phyloP scores from a whole-genome alignment of 1,284 basidiomycete species.

The Veloboletus limbatus region DNA sequence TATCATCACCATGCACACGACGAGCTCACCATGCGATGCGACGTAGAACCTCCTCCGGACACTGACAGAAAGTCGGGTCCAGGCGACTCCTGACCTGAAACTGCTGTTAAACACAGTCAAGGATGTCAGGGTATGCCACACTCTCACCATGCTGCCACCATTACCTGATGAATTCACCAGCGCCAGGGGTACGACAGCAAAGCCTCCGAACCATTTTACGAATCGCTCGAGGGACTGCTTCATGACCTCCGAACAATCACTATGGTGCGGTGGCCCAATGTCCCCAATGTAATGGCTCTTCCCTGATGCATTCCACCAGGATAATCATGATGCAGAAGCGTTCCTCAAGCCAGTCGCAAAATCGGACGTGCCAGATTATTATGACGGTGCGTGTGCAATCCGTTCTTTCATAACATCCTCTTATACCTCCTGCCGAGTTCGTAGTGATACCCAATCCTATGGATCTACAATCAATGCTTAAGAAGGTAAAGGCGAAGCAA shows the following conservation, averaged over 20 bases:
- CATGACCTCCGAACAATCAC: slow-evolving; percentile 78
- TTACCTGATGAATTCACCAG: slow-evolving; percentile 34
- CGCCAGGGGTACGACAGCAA: slow-evolving; percentile 65
- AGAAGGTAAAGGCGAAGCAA: slow-evolving; percentile 85
- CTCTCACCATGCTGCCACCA: background rate
- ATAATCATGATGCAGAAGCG: slow-evolving; percentile 83
- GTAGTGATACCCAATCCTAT: slow-evolving; percentile 89
- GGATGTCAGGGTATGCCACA: slow-evolving; percentile 60
- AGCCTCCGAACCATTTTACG: slow-evolving; percentile 86
- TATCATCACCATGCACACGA: background rate
- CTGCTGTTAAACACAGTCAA: slow-evolving; percentile 70
- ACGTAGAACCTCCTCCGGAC: slow-evolving; percentile 73
- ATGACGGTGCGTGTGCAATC: slow-evolving; percentile 60
- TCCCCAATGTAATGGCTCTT: background rate
- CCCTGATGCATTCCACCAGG: slow-evolving; percentile 44
- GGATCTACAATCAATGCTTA: slow-evolving; percentile 91
- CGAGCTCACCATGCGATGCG: slow-evolving; percentile 13
- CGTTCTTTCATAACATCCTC: slow-evolving; percentile 1
- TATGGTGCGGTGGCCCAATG: slow-evolving; percentile 48
- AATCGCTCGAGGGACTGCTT: slow-evolving; percentile 84
- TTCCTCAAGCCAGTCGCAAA: slow-evolving; percentile 89
- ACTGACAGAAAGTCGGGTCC: slow-evolving; percentile 64
- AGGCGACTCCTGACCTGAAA: slow-evolving; percentile 62
- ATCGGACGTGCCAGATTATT: slow-evolving; percentile 87
- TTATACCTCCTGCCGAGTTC: background rate